Percentiles rank a stretch among this genome's conserved stretches.
Evolutionary conservation across 2,329 filamentous ascomycete species (phyloP).

Genomic region (Aspergillus sp.): DNA sequence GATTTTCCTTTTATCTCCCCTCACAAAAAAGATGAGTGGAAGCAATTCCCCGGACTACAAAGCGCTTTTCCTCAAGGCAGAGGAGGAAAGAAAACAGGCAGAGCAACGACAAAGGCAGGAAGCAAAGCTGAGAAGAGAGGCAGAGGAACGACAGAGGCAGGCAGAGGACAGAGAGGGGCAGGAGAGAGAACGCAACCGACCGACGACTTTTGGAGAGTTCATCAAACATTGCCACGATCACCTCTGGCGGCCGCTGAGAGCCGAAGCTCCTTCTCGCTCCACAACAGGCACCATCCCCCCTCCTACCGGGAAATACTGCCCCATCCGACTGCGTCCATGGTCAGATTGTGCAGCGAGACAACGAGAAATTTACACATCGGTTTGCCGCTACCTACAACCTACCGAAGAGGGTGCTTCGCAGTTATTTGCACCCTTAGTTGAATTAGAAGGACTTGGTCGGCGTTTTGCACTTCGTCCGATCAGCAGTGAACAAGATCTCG

Average conservation of each 20-base stretch:
- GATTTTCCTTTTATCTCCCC: too few relatives aligned
- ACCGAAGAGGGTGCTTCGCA: not conserved
- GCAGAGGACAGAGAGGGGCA: not conserved
- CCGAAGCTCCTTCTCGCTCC: conserved; percentile 15
- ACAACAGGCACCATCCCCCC: conserved; percentile 23
- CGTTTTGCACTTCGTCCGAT: conserved; percentile 10
- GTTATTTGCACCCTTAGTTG: conserved; percentile 14
- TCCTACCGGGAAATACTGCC: conserved; percentile 26
- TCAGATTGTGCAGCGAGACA: conserved; percentile 19
- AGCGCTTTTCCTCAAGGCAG: not conserved
- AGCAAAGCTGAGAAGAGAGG: not conserved
- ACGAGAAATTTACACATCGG: conserved; percentile 19
- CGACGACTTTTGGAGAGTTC: too few relatives aligned
- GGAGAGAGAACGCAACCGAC: conserved; percentile 14
- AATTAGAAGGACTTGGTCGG: conserved; percentile 12
- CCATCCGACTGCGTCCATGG: conserved; percentile 18
- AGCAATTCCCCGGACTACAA: conserved; percentile 1
- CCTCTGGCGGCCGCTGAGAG: conserved; percentile 18
- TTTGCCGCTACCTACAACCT: conserved; percentile 21
- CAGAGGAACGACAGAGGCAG: not conserved
- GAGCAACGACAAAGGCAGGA: not conserved
- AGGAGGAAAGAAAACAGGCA: not conserved
- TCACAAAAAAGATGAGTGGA: not conserved
- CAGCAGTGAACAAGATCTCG: conserved; percentile 19
- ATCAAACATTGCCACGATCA: conserved; percentile 19